Conservation (phyloP, 768 basidiomycete genomes). For the Suillus placidus region DNA sequence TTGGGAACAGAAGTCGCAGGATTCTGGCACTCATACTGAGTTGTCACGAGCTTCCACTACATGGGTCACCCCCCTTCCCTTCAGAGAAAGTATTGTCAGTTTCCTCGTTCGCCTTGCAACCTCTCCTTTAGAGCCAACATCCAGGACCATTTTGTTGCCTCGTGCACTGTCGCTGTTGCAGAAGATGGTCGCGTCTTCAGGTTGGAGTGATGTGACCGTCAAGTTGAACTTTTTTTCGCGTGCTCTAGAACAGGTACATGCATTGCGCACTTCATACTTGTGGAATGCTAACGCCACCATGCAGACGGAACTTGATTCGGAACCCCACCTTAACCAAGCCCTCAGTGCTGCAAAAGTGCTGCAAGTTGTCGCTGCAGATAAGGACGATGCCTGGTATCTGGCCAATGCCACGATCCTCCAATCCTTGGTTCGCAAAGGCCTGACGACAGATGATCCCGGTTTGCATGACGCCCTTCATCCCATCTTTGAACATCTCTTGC, state of each 20-base stretch:
- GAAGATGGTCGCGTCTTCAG: constrained; percentile 76
- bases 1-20: constrained; percentile 79
- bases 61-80: constrained; percentile 78
- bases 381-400: constrained; percentile 81
- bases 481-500: constrained; percentile 79
- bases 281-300: constrained; percentile 12
- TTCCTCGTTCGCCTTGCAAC: constrained; percentile 93
- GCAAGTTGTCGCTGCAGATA: constrained; percentile 80
- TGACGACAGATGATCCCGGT: constrained; percentile 74
- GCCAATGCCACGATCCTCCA: constrained; percentile 73
- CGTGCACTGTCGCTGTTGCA: constrained; percentile 70
- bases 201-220: constrained; percentile 91
- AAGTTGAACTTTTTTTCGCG: constrained; percentile 90
- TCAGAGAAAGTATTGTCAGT: constrained; percentile 91
- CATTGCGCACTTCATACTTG: neutral
- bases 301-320: constrained; percentile 73
- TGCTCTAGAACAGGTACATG: constrained; percentile 74
- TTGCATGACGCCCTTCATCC: constrained; percentile 84
- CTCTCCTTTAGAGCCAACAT: constrained; percentile 51
- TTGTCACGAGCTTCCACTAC: constrained; percentile 26
- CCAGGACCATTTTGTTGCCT: constrained; percentile 50
- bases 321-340: constrained; percentile 66
- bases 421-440: constrained; percentile 85
- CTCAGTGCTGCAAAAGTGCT: constrained; percentile 86
- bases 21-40: constrained; percentile 29